Evolutionary conservation across 768 basidiomycete species (phyloP), one percentile per base, ranked within the genome.

Genomic region (Lactarius hatsudake): DNA sequence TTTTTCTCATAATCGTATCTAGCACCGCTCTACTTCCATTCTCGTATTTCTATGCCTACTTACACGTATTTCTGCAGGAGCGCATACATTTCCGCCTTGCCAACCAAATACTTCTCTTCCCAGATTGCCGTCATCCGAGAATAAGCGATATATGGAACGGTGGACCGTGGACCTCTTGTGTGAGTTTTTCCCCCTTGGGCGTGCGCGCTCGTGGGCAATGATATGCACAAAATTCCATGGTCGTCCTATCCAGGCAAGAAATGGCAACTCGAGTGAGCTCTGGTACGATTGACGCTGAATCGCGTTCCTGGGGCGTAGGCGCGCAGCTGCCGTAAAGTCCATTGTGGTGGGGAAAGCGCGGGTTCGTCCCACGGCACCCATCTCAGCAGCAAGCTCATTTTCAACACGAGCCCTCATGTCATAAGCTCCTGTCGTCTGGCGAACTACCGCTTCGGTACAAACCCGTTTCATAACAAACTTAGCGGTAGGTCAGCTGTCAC

Each of bases 1-100:
- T 42, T 59, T 59, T 53, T 48, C 20, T 42, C 51, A 38, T 59
- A 59, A 23, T 67, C 57, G n/a, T 59, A 62, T 62, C 62, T 63
- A 62, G 18, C 30, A 20, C 57, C 66, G 58, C 53, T 63, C 40
- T 61, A 64, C 58, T 48, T 30, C 59, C 61, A 23, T 38, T 34
- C n/a, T 23, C 23, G 40, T 59, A 17, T 17, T 17, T 18, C 59
- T 51, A 40, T 15, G 34, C 34, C n/a, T 38, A 20, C 36, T 48
- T 59, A 54, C 57, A 60, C 28, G 61, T 66, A 58, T 62, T 42
- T 62, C 45, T n/a, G 42, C 48, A 62, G 42, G 54, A 30, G 28
- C 26, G 5, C 55, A 28, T 34, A 18, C 32, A 26, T n/a, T 34
- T 34, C 42, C n/a, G 20, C 23, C 13, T 23, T 38, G 32, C 23